Percentiles rank a stretch among this genome's conserved stretches.
Conservation (phyloP, 148 eudicot genomes). For the Camellia lanceoleosa region DNA sequence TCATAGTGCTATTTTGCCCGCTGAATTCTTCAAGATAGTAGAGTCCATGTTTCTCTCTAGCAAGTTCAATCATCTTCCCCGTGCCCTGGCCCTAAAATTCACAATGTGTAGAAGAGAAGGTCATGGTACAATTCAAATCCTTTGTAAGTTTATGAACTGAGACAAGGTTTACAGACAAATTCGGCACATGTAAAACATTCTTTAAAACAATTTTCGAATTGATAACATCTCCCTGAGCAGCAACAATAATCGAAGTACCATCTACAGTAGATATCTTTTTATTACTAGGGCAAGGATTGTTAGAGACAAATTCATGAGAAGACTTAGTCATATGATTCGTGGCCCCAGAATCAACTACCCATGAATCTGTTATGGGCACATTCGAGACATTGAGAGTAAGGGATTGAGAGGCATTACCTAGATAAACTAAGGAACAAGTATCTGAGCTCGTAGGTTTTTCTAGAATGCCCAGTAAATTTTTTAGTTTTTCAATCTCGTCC, state of each 20-base stretch:
- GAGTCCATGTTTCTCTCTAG: not conserved
- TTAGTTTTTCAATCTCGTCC: not conserved
- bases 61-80: conserved; percentile 17
- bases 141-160: not conserved
- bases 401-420: not conserved
- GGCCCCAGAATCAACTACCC: conserved; percentile 9
- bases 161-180: not conserved
- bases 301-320: not conserved
- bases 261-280: conserved; percentile 9
- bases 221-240: not conserved
- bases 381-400: not conserved
- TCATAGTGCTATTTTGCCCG: not conserved
- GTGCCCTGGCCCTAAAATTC: conserved; percentile 9
- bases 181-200: conserved; percentile 3
- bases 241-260: not conserved
- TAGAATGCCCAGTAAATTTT: not conserved
- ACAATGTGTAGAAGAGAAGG: not conserved
- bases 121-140: conserved; percentile 1
- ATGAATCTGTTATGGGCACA: not conserved
- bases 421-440: not conserved
- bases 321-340: conserved; percentile 4
- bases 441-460: not conserved
- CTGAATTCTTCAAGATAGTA: not conserved
- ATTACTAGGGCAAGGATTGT: not conserved
- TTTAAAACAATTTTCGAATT: not conserved